A percentile compares a stretch with the other conserved stretches of the same genome.
Conservation (phyloP, 108 stramenopile genomes). For the Skeletonema tropicum region DNA sequence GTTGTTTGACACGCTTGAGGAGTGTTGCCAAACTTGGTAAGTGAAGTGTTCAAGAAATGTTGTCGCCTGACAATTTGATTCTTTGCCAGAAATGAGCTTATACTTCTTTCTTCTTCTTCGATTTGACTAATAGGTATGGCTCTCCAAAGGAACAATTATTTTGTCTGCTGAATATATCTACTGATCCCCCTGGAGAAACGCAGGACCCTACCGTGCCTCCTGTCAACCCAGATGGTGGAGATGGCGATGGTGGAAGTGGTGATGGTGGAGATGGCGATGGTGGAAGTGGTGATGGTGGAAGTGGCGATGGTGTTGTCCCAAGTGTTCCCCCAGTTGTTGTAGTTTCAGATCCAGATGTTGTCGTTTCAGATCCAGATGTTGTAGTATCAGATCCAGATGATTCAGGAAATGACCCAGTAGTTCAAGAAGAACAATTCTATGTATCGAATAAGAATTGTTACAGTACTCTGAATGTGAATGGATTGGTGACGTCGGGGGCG, state of each 20-base stretch:
- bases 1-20: neutral
- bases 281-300: neutral
- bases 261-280: neutral
- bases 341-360: no score
- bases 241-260: neutral
- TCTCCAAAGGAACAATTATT: neutral
- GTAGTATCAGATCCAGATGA: no score
- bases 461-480: neutral
- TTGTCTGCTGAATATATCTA: neutral
- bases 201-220: no score
- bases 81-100: neutral
- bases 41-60: neutral
- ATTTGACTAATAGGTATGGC: neutral
- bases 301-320: no score
- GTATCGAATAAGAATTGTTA: neutral
- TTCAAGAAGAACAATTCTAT: neutral
- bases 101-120: neutral
- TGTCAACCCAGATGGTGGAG: no score
- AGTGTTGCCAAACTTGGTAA: neutral
- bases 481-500: neutral
- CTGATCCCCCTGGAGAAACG: neutral
- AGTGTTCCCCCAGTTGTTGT: neutral
- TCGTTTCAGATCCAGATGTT: no score
- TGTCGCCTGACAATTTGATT: neutral
- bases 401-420: neutral